Evolutionary conservation across 2,329 filamentous ascomycete species (phyloP).

Genomic region (Pseudogymnoascus sp.): DNA sequence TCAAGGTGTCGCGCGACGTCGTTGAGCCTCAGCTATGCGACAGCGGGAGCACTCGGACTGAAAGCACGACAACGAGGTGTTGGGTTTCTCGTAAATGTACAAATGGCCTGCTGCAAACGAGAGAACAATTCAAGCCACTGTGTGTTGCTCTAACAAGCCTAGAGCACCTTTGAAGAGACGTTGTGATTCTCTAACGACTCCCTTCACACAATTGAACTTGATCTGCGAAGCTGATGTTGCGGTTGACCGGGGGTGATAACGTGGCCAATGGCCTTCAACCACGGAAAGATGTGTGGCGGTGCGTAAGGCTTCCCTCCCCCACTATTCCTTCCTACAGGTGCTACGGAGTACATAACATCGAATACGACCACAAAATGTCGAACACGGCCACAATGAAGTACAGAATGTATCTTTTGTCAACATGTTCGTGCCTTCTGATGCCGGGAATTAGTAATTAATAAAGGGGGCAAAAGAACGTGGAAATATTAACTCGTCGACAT

Average conservation of each 20-base stretch:
- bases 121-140: not conserved
- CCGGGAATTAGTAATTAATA: not conserved
- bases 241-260: conserved; percentile 4
- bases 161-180: not conserved
- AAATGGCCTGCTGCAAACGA: not conserved
- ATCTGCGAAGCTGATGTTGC: conserved; percentile 5
- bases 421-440: not conserved
- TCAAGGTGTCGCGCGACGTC: conserved; percentile 5
- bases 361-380: not conserved
- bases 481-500: not conserved
- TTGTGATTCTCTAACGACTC: not conserved
- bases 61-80: not conserved
- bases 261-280: conserved; percentile 1
- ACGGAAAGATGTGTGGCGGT: conserved; percentile 6
- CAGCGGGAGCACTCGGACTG: conserved; percentile 3
- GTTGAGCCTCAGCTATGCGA: conserved; percentile 8
- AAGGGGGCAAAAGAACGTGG: not conserved
- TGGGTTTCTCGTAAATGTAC: not conserved
- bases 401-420: not conserved
- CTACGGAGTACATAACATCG: not conserved
- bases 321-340: not conserved
- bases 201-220: conserved; percentile 7
- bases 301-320: not conserved
- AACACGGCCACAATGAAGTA: conserved; percentile 4
- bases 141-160: not conserved